These are phyloP conservation scores for Capronia americana DNA, from an alignment of 2,329 filamentous ascomycete species.

Conservation along the genomic window DNA sequence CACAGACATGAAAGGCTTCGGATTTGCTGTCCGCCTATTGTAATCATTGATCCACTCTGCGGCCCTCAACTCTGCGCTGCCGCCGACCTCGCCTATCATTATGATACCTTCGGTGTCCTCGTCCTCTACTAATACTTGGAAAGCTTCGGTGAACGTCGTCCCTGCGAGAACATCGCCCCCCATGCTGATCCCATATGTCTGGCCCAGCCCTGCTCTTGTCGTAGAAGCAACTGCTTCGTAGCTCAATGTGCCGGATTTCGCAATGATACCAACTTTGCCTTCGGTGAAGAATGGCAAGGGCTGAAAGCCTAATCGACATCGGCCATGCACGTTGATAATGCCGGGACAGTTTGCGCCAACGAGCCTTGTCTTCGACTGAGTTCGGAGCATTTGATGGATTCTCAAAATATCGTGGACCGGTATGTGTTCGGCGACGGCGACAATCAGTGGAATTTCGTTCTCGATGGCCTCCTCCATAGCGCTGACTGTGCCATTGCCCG, in stretches of 20 bases:
- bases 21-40: constrained; percentile 60
- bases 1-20: constrained; percentile 77
- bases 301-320: constrained; percentile 77
- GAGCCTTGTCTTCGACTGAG: constrained; percentile 73
- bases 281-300: constrained; percentile 74
- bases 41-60: constrained; percentile 77
- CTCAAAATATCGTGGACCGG: constrained; percentile 78
- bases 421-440: constrained; percentile 80
- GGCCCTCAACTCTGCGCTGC: constrained; percentile 71
- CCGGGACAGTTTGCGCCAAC: constrained; percentile 83
- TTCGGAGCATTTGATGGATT: constrained; percentile 73
- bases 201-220: constrained; percentile 74
- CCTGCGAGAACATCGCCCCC: constrained; percentile 77
- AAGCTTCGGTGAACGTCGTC: constrained; percentile 74
- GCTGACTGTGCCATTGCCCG: constrained; percentile 72
- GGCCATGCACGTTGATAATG: constrained; percentile 75
- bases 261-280: constrained; percentile 74
- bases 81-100: constrained; percentile 75
- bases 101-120: constrained; percentile 73
- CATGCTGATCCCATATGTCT: constrained; percentile 78
- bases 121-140: constrained; percentile 70
- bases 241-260: constrained; percentile 80
- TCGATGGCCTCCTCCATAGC: constrained; percentile 82
- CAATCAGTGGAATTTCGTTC: constrained; percentile 77
- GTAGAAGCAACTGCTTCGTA: constrained; percentile 80